phyloP scores from a whole-genome alignment of 2,329 filamentous ascomycete genomes.

The Colletotrichum nymphaeae region DNA sequence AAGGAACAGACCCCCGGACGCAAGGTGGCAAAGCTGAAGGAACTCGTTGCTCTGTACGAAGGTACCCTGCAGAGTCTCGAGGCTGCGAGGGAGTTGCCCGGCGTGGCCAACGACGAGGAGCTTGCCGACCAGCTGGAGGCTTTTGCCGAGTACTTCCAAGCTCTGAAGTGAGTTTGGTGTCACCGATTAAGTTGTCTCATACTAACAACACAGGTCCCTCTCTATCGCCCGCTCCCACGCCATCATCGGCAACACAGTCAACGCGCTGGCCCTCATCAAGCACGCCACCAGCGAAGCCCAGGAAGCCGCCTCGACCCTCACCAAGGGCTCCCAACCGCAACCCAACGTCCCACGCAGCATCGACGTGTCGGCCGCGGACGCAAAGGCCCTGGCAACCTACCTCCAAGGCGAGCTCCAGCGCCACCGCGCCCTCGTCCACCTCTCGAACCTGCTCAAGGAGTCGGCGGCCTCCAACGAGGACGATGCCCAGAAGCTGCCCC shows the following conservation, averaged over 20 bases:
- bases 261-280: slow-evolving; percentile 87
- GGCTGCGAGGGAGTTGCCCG: slow-evolving; percentile 88
- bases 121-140: slow-evolving; percentile 84
- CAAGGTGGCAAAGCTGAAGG: slow-evolving; percentile 83
- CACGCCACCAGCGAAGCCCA: slow-evolving; percentile 74
- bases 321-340: slow-evolving; percentile 36
- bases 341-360: slow-evolving; percentile 71
- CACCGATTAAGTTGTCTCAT: slow-evolving; percentile 1
- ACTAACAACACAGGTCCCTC: slow-evolving; percentile 69
- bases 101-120: slow-evolving; percentile 84
- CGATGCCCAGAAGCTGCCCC: slow-evolving; percentile 62
- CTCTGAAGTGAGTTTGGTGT: slow-evolving; percentile 75
- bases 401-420: slow-evolving; percentile 81
- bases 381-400: slow-evolving; percentile 68
- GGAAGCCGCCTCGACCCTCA: slow-evolving; percentile 60
- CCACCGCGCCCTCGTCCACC: slow-evolving; percentile 86
- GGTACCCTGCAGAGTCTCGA: slow-evolving; percentile 91
- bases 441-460: slow-evolving; percentile 72
- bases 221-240: slow-evolving; percentile 88
- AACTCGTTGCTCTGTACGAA: slow-evolving; percentile 90
- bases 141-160: slow-evolving; percentile 85
- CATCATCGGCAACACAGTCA: slow-evolving; percentile 76
- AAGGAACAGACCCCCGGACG: slow-evolving; percentile 78
- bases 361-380: slow-evolving; percentile 70
- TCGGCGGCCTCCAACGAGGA: slow-evolving; percentile 51